phyloP scores from a whole-genome alignment of 2,329 filamentous ascomycete genomes.

The Drechslera avenae region DNA sequence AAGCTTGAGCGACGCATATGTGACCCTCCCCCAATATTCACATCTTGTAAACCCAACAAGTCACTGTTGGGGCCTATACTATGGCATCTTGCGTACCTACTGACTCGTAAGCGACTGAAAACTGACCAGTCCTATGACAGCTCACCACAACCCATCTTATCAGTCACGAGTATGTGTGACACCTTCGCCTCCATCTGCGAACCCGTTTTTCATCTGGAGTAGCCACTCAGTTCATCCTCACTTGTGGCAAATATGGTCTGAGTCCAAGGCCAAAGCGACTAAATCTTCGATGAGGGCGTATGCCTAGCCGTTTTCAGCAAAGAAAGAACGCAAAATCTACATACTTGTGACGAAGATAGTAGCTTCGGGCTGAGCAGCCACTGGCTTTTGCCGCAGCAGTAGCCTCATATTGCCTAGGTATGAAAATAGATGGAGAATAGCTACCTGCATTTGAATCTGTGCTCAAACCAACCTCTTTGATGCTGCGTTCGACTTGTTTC shows the following conservation, averaged over 20 bases:
- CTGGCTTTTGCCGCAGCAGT: conserved; percentile 9
- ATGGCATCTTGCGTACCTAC: neutral
- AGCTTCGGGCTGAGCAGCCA: conserved; percentile 5
- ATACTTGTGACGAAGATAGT: conserved; percentile 16
- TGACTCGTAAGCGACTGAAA: neutral
- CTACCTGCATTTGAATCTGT: conserved; percentile 12
- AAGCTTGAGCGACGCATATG: no score
- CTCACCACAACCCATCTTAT: conserved; percentile 3
- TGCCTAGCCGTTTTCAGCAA: conserved; percentile 4
- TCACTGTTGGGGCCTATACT: neutral
- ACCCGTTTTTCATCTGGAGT: conserved; percentile 4
- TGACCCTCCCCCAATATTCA: neutral
- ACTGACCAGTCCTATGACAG: neutral
- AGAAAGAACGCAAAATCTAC: conserved; percentile 9
- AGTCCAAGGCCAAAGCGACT: neutral
- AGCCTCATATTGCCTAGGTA: no score
- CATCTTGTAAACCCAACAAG: neutral
- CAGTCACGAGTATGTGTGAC: conserved; percentile 4
- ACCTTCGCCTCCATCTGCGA: neutral
- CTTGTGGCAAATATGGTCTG: conserved; percentile 2
- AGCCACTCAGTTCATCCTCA: conserved; percentile 2
- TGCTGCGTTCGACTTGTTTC: conserved; percentile 22
- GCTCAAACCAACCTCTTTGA: conserved; percentile 22
- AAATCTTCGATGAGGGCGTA: neutral
- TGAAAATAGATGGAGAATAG: neutral